phyloP scores from a whole-genome alignment of 2,329 filamentous ascomycete species.

The Aureobasidium subglaciale region DNA sequence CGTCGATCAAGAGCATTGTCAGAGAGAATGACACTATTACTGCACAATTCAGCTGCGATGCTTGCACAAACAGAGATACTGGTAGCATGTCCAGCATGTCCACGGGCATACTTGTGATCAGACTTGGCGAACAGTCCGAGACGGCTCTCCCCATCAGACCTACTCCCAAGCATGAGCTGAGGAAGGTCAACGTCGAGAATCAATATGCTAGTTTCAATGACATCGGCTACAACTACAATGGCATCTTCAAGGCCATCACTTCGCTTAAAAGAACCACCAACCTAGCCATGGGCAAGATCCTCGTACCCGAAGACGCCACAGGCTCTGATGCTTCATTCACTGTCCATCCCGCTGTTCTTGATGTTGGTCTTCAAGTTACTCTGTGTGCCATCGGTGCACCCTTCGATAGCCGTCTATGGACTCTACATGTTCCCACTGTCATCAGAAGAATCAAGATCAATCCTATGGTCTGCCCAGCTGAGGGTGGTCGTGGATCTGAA shows the following conservation, averaged over 20 bases:
- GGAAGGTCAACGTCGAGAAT: constrained; percentile 7
- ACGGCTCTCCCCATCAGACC: constrained; percentile 3
- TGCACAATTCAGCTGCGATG: not conserved
- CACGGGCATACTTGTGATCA: constrained; percentile 18
- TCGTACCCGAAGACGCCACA: not conserved
- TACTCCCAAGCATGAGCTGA: not conserved
- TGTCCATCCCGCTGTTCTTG: constrained; percentile 26
- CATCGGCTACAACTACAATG: constrained; percentile 23
- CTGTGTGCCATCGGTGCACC: constrained; percentile 27
- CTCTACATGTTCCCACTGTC: constrained; percentile 21
- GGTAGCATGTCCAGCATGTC: constrained; percentile 21
- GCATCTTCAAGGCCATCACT: constrained; percentile 12
- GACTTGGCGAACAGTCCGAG: constrained; percentile 26
- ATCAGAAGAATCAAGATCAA: constrained; percentile 23
- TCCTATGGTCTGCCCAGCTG: constrained; percentile 14
- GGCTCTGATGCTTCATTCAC: constrained; percentile 23
- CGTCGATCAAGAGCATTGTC: constrained; percentile 1
- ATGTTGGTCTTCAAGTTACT: constrained; percentile 27
- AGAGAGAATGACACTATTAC: not conserved
- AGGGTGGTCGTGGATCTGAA: not conserved
- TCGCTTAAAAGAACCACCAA: constrained; percentile 4
- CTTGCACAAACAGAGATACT: not conserved
- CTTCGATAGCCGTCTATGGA: constrained; percentile 23
- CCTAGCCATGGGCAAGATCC: constrained; percentile 3
- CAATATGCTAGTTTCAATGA: constrained; percentile 21